Conservation (phyloP, 169 alveolate species). For the Cryptosporidium sp. region DNA sequence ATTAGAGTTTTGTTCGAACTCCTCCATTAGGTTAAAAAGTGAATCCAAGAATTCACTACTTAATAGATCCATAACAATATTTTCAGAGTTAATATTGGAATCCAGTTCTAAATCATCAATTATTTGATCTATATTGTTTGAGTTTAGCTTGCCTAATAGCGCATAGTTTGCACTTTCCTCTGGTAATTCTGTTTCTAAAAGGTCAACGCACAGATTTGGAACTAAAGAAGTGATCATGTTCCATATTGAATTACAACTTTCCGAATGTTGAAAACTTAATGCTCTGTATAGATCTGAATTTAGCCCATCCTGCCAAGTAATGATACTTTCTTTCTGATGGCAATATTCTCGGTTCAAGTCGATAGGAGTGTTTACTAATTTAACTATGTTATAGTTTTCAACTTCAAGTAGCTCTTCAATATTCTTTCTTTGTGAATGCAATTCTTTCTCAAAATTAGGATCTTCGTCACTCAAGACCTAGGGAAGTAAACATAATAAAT, state of each 20-base stretch:
- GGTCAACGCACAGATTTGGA: conserved; percentile 67
- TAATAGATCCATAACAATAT: conserved; percentile 29
- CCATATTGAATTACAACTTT: conserved; percentile 78
- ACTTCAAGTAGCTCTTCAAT: conserved; percentile 20
- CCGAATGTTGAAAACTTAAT: conserved; percentile 77
- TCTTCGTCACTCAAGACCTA: conserved; percentile 52
- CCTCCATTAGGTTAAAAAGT: conserved; percentile 59
- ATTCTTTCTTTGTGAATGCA: neutral
- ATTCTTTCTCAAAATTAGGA: neutral
- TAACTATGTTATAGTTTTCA: neutral
- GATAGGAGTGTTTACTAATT: conserved; percentile 63
- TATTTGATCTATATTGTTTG: conserved; percentile 31
- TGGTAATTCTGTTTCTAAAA: conserved; percentile 14
- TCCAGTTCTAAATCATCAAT: conserved; percentile 50
- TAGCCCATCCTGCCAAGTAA: conserved; percentile 80
- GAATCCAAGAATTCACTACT: conserved; percentile 32
- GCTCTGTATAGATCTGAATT: conserved; percentile 77
- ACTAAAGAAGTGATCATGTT: conserved; percentile 33
- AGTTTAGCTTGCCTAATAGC: conserved; percentile 35
- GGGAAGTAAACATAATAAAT: neutral
- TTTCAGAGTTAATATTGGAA: conserved; percentile 53
- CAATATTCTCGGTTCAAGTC: conserved; percentile 53
- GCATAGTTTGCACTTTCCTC: conserved; percentile 1
- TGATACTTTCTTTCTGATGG: conserved; percentile 75
- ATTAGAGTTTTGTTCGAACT: conserved; percentile 27